Conservation (phyloP, 2,329 filamentous ascomycete species). For the Aspergillus phoenicis region DNA sequence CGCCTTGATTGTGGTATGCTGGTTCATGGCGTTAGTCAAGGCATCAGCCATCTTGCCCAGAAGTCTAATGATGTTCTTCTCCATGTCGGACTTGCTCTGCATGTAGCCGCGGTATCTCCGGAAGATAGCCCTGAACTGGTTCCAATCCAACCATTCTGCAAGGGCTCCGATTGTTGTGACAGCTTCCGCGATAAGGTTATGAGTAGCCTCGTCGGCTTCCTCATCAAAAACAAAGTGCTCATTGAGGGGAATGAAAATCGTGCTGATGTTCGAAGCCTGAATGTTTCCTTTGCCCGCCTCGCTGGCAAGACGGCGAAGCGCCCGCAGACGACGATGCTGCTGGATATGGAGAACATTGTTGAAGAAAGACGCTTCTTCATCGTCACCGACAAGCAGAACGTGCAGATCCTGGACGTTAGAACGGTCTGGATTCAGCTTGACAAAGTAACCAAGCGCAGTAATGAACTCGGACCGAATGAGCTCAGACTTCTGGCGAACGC, state of each 20-base stretch:
- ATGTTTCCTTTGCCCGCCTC: constrained; percentile 68
- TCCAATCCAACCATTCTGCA: constrained; percentile 80
- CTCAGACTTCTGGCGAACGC: constrained; percentile 77
- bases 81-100: constrained; percentile 74
- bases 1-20: constrained; percentile 24
- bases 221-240: constrained; percentile 93
- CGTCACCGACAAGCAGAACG: constrained; percentile 67
- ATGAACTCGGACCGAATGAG: constrained; percentile 82
- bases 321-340: constrained; percentile 79
- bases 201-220: constrained; percentile 72
- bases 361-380: constrained; percentile 87
- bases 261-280: constrained; percentile 74
- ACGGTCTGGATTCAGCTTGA: constrained; percentile 72
- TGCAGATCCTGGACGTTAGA: constrained; percentile 72
- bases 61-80: constrained; percentile 83
- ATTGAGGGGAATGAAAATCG: constrained; percentile 86
- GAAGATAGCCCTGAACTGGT: constrained; percentile 82
- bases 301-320: constrained; percentile 73
- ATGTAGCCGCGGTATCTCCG: constrained; percentile 83
- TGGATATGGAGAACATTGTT: constrained; percentile 90
- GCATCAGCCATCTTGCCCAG: constrained; percentile 81
- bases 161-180: constrained; percentile 77
- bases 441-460: constrained; percentile 74
- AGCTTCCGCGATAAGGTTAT: constrained; percentile 83
- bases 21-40: constrained; percentile 59